These are phyloP conservation scores for Boechera retrofracta DNA, from an alignment of 345 rosid species.

Conservation along the genomic window DNA sequence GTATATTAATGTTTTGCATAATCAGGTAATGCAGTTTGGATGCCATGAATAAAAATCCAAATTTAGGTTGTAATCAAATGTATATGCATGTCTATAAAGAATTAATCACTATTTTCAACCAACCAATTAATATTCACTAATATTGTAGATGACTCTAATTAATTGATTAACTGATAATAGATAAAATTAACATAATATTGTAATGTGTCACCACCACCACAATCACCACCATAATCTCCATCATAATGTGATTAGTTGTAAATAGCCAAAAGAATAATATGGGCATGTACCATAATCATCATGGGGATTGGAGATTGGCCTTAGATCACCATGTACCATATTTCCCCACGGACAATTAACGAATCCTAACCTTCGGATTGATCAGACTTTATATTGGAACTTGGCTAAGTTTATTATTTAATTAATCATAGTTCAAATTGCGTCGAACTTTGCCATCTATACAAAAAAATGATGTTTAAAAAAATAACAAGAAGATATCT, in stretches of 20 bases:
- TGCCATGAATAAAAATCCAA: conserved; percentile 5
- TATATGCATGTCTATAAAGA: neutral
- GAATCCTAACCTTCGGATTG: conserved; percentile 21
- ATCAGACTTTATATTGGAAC: neutral
- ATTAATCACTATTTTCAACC: neutral
- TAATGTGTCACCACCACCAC: conserved; percentile 23
- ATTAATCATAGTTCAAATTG: neutral
- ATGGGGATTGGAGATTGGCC: conserved; percentile 34
- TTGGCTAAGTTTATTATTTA: neutral
- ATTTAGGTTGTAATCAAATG: neutral
- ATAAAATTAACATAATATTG: conserved; percentile 7
- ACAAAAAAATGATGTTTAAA: neutral
- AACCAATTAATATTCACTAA: neutral
- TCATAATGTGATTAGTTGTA: conserved; percentile 35
- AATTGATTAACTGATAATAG: conserved; percentile 1
- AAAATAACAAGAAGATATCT: neutral
- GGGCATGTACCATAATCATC: conserved; percentile 32
- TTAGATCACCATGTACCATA: neutral
- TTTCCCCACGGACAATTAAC: conserved; percentile 1
- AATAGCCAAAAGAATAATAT: conserved; percentile 23
- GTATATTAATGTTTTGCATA: neutral
- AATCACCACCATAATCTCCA: conserved; percentile 26
- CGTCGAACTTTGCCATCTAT: neutral
- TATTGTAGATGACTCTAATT: neutral
- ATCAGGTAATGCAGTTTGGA: neutral